Evolutionary conservation across 192 early-diverging fungal species (phyloP).

Genomic region (Coemansia sp.): DNA sequence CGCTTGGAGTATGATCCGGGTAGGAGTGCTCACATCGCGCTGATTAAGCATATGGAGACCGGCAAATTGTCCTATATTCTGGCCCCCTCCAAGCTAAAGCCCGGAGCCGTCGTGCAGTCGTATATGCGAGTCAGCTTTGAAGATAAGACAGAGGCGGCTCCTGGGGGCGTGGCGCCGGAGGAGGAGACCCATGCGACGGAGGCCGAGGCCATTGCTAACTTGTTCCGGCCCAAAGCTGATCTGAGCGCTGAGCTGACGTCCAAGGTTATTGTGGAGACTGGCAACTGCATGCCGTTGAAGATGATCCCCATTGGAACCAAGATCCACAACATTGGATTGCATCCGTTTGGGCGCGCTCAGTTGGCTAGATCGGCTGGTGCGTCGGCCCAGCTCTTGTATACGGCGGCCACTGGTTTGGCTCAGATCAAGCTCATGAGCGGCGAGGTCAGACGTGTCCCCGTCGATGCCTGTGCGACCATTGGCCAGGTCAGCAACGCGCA

Average conservation of each 20-base stretch:
- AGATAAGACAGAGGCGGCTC: not conserved
- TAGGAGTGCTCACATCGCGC: constrained; percentile 78
- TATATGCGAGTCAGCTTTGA: constrained; percentile 26
- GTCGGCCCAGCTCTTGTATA: constrained; percentile 80
- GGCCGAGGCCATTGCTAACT: not conserved
- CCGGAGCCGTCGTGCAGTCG: constrained; percentile 71
- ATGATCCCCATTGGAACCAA: constrained; percentile 91
- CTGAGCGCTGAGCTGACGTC: constrained; percentile 7
- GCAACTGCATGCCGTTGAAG: constrained; percentile 86
- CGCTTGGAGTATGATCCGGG: constrained; percentile 96
- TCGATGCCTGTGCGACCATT: constrained; percentile 85
- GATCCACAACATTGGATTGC: constrained; percentile 84
- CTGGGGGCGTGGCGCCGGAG: not conserved
- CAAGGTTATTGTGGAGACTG: constrained; percentile 62
- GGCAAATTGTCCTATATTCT: constrained; percentile 84
- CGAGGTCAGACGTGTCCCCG: constrained; percentile 82
- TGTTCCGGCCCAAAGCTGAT: constrained; percentile 5
- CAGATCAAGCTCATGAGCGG: constrained; percentile 83
- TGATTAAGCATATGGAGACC: constrained; percentile 76
- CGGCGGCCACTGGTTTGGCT: constrained; percentile 71
- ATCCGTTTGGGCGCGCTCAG: constrained; percentile 70
- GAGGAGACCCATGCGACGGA: constrained; percentile 1
- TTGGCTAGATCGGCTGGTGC: constrained; percentile 84
- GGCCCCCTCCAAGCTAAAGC: constrained; percentile 71
- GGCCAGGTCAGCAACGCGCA: constrained; percentile 87